Conservation (phyloP, 2,329 filamentous ascomycete genomes). For the Penicillium sp. region DNA sequence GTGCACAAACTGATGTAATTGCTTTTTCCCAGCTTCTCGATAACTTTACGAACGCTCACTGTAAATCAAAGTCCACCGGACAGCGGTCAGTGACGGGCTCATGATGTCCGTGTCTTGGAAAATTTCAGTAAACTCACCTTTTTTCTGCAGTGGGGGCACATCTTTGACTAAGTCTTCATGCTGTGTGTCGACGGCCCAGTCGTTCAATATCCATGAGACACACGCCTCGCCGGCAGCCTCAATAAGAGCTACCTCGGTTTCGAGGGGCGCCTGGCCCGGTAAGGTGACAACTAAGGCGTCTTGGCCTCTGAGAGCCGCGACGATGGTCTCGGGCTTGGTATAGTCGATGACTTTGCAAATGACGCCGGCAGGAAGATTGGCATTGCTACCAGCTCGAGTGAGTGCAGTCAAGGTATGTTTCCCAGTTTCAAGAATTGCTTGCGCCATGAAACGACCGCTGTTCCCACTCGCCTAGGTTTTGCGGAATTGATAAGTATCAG, state of each 20-base stretch:
- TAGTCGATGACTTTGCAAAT: slow-evolving; percentile 37
- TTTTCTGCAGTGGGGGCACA: slow-evolving; percentile 5
- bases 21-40: slow-evolving; percentile 19
- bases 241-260: slow-evolving; percentile 42
- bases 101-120: too few relatives aligned
- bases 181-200: slow-evolving; percentile 34
- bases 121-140: slow-evolving; percentile 1
- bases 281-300: slow-evolving; percentile 50
- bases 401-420: slow-evolving; percentile 12
- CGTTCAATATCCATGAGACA: slow-evolving; percentile 47
- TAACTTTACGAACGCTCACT: slow-evolving; percentile 7
- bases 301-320: slow-evolving; percentile 45
- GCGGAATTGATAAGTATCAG: too few relatives aligned
- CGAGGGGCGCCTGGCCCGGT: slow-evolving; percentile 27
- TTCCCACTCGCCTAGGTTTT: slow-evolving; percentile 8
- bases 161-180: slow-evolving; percentile 14
- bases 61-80: neutral
- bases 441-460: slow-evolving; percentile 7
- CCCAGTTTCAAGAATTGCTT: slow-evolving; percentile 6
- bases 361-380: slow-evolving; percentile 36
- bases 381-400: slow-evolving; percentile 3
- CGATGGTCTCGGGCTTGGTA: slow-evolving; percentile 35
- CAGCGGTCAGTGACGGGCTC: too few relatives aligned
- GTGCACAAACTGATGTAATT: slow-evolving; percentile 22
- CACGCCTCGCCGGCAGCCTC: slow-evolving; percentile 47